Evolutionary conservation across 768 basidiomycete genomes (phyloP).

Genomic region (Amanita inopinata): DNA sequence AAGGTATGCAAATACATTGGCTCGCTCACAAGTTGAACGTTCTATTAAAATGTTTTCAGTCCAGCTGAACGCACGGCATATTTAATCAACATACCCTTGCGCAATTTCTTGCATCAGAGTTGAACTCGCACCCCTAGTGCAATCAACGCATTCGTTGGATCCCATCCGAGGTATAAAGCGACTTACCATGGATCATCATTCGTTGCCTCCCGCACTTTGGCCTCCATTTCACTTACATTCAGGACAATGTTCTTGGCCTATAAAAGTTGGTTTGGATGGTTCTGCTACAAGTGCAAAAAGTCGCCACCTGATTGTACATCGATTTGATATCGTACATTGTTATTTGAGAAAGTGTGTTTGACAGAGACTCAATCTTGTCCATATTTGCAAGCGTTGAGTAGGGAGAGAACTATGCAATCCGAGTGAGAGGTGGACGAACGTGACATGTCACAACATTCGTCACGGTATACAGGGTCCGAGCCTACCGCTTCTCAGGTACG

Average conservation of each 20-base stretch:
- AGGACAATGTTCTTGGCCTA: conserved; percentile 95
- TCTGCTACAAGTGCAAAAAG: neutral
- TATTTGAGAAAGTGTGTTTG: conserved; percentile 68
- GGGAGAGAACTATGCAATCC: neutral
- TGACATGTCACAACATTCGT: too few relatives aligned
- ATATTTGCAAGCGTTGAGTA: conserved; percentile 30
- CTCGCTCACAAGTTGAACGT: conserved; percentile 91
- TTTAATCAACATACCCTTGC: conserved; percentile 53
- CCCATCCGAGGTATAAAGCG: conserved; percentile 5
- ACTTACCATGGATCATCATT: conserved; percentile 95
- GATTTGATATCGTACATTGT: conserved; percentile 91
- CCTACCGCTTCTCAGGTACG: too few relatives aligned
- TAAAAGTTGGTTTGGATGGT: conserved; percentile 7
- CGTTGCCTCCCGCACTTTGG: conserved; percentile 92
- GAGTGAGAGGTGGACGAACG: neutral
- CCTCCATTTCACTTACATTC: conserved; percentile 95
- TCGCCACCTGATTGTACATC: conserved; percentile 81
- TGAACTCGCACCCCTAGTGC: conserved; percentile 86
- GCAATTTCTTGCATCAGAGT: conserved; percentile 99
- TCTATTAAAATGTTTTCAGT: conserved; percentile 29
- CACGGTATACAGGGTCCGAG: too few relatives aligned
- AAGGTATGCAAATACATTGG: conserved; percentile 5
- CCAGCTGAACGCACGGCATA: neutral
- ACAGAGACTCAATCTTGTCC: conserved; percentile 73
- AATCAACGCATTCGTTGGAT: conserved; percentile 1